Base-by-base conservation (phyloP, 2,329 filamentous ascomycete genomes). In the Exophiala bonariae region DNA sequence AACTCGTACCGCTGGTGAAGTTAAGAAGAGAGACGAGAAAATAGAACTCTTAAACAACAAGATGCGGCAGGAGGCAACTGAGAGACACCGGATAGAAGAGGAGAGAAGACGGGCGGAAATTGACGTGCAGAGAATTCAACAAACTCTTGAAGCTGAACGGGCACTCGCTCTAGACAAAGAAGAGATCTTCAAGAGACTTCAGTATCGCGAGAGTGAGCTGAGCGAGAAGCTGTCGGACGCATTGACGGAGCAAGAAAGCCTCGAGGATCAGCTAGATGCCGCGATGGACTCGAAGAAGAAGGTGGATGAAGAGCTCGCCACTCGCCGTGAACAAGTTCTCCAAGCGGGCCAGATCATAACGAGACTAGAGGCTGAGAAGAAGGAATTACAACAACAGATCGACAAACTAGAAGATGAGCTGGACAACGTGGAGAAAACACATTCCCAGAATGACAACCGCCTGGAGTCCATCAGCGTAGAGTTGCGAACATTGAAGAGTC, bases 131-230 rank as follows among this genome's bases (percentile, higher is more conserved):
- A 84, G 87, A 23, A 88, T 97, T 37, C 91, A 96, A 64, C 89
- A 97, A 60, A 95, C 89, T 0, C 77, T 99, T 2, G 95, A 99
- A 66, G 96, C 91, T 57, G 95, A 99, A 68, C 83, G 93, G 40
- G 89, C 92, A n/a, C 77, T 99, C 33, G 93, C 93, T 1, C 74
- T 99, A 4, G 93, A 99, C 69, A 99, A 99, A 66, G 95, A 99
- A 64, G 93, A 99, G 62, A 99, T 99, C 50, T 99, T 97, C 76
- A 95, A 92, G 64, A 83, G 95, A n/a, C 76, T 99, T 17, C 93
- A 96, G 63, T 74, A 85, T 43, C 86, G 93, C n/a, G 93, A 99
- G 68, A 79, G 83, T 9, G 92, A 99, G 64, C 79, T 99, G 3
- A 88, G 86, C 42, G 95, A 99, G 62, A 96, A 97, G 71, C 79